Evolutionary conservation across 2,329 filamentous ascomycete species (phyloP).

Genomic region (Eurotiales sp.): DNA sequence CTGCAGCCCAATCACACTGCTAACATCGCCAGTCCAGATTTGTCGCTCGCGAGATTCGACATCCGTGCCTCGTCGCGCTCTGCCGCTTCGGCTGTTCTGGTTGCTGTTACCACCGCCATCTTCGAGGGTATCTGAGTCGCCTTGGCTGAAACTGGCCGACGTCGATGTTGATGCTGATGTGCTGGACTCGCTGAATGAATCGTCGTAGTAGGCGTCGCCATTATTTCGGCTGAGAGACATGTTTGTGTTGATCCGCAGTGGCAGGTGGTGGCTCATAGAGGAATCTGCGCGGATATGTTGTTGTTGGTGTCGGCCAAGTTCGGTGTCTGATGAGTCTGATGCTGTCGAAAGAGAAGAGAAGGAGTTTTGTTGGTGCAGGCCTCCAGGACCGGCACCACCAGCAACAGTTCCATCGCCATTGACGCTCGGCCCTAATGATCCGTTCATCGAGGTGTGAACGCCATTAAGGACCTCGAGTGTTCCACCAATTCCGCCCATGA

Average conservation of each 20-base stretch:
- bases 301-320: constrained; percentile 25
- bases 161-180: constrained; percentile 34
- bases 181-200: constrained; percentile 37
- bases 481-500: constrained; percentile 52
- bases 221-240: constrained; percentile 23
- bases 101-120: constrained; percentile 17
- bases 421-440: not conserved
- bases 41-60: constrained; percentile 47
- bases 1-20: constrained; percentile 87
- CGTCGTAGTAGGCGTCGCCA: constrained; percentile 28
- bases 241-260: constrained; percentile 40
- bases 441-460: constrained; percentile 24
- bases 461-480: constrained; percentile 42
- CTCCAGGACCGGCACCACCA: constrained; percentile 14
- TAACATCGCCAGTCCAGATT: constrained; percentile 71
- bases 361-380: constrained; percentile 22
- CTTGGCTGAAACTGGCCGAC: constrained; percentile 36
- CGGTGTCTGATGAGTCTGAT: constrained; percentile 39
- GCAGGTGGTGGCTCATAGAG: constrained; percentile 26
- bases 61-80: constrained; percentile 36
- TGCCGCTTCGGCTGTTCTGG: constrained; percentile 29
- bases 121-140: constrained; percentile 30
- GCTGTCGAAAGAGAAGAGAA: constrained; percentile 20
- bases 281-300: constrained; percentile 11
- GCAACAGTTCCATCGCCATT: not conserved